Conservation (phyloP, 1,139 yeast genomes). For the Kodamaea anthophila region DNA sequence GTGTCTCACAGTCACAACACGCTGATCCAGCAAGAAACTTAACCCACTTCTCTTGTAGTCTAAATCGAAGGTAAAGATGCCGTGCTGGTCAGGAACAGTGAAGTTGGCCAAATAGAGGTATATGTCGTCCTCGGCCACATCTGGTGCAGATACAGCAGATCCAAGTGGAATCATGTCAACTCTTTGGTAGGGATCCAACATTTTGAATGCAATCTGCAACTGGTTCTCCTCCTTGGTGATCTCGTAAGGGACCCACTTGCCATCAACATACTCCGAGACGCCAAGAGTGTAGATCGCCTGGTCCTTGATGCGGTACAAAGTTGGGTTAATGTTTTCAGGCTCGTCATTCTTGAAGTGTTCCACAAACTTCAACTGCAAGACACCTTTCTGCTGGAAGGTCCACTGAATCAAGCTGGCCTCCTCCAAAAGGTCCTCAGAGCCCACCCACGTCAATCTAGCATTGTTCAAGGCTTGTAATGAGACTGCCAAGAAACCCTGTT, state of each 20-base stretch:
- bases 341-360: slow-evolving; percentile 48
- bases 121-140: slow-evolving; percentile 33
- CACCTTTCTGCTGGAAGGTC: slow-evolving; percentile 67
- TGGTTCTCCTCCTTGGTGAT: slow-evolving; percentile 42
- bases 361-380: slow-evolving; percentile 52
- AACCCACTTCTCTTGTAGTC: slow-evolving; percentile 80
- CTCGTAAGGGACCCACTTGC: slow-evolving; percentile 65
- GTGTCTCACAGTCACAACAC: slow-evolving; percentile 83
- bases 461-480: slow-evolving; percentile 77
- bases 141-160: slow-evolving; percentile 33
- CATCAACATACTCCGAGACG: slow-evolving; percentile 55
- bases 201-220: slow-evolving; percentile 76
- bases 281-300: slow-evolving; percentile 59
- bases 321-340: slow-evolving; percentile 31
- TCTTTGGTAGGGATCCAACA: slow-evolving; percentile 95
- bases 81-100: slow-evolving; percentile 90
- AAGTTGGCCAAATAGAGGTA: slow-evolving; percentile 41
- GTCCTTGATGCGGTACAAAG: slow-evolving; percentile 68
- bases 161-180: slow-evolving; percentile 48
- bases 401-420: slow-evolving; percentile 53
- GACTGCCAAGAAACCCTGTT: slow-evolving; percentile 72
- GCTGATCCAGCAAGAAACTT: slow-evolving; percentile 58
- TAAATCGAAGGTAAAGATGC: slow-evolving; percentile 83
- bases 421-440: slow-evolving; percentile 53
- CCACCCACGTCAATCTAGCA: slow-evolving; percentile 79